phyloP scores from a whole-genome alignment of 805 yeast species.

The Metschnikowia corniflorae region DNA sequence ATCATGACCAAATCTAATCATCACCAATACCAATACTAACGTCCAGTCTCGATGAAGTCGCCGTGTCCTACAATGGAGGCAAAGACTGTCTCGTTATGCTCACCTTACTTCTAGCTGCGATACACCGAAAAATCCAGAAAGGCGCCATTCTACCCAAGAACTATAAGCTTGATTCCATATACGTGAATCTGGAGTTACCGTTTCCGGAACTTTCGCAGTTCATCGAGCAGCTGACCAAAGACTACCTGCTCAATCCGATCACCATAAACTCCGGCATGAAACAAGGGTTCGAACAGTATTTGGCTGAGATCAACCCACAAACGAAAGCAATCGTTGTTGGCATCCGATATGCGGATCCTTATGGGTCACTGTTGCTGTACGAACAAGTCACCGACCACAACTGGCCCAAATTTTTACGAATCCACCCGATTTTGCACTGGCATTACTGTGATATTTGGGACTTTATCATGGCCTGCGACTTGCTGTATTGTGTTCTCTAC shows the following conservation, averaged over 20 bases:
- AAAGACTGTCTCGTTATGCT: conserved; percentile 93
- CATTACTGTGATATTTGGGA: conserved; percentile 80
- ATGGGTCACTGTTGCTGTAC: conserved; percentile 53
- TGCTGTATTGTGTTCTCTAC: conserved; percentile 72
- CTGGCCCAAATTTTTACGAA: conserved; percentile 84
- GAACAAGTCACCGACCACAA: conserved; percentile 80
- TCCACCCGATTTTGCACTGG: conserved; percentile 92
- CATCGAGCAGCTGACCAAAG: conserved; percentile 48
- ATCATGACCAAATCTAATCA: too few species aligned
- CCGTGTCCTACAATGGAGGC: conserved; percentile 93
- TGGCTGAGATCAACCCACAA: conserved; percentile 44
- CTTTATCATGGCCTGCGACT: conserved; percentile 56
- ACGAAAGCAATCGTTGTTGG: conserved; percentile 84
- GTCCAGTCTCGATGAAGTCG: conserved; percentile 45
- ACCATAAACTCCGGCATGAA: conserved; percentile 51
- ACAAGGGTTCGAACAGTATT: conserved; percentile 64
- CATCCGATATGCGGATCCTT: conserved; percentile 84
- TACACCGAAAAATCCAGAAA: conserved; percentile 25
- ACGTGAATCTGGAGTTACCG: conserved; percentile 70
- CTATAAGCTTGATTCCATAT: conserved; percentile 55
- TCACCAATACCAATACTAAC: conserved; percentile 2
- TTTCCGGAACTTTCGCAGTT: conserved; percentile 70
- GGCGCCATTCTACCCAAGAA: conserved; percentile 19
- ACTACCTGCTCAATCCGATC: conserved; percentile 53
- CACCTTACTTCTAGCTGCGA: conserved; percentile 61